These are phyloP conservation scores for Sclerotinia glacialis DNA, from an alignment of 2,329 filamentous ascomycete species.

Conservation along the genomic window DNA sequence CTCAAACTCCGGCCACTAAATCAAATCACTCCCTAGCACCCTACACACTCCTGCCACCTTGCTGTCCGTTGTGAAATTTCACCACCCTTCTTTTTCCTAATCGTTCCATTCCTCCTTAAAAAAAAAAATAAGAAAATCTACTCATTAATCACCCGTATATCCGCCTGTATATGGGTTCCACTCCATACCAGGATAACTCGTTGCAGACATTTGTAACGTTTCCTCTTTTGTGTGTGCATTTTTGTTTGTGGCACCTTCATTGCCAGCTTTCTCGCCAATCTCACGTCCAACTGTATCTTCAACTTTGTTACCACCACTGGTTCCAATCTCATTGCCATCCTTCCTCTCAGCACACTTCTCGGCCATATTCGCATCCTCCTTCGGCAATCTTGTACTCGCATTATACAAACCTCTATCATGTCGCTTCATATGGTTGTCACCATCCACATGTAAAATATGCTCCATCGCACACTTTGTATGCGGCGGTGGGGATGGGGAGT, in stretches of 20 bases:
- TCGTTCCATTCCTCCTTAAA: no score
- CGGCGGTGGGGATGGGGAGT: constrained; percentile 1
- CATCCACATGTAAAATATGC: constrained; percentile 17
- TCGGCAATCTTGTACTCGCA: background rate
- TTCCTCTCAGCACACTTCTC: background rate
- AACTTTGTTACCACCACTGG: background rate
- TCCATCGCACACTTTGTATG: constrained; percentile 8
- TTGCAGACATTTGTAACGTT: constrained; percentile 58
- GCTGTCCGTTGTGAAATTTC: background rate
- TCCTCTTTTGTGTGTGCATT: constrained; percentile 42
- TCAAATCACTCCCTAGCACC: background rate
- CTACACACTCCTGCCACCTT: background rate
- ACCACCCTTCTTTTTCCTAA: no score
- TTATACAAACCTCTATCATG: background rate
- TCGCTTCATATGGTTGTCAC: background rate
- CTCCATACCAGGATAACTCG: constrained; percentile 68
- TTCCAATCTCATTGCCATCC: background rate
- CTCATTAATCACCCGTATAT: background rate
- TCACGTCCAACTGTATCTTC: constrained; percentile 36
- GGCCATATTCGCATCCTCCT: background rate
- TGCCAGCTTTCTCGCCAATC: constrained; percentile 38
- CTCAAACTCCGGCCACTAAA: no score
- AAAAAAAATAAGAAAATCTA: background rate
- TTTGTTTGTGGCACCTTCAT: background rate
- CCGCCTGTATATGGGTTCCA: constrained; percentile 42